Percentiles rank a stretch among this genome's conserved stretches.
Conservation (phyloP, 148 eudicot genomes). For the Diospyros lotus region DNA sequence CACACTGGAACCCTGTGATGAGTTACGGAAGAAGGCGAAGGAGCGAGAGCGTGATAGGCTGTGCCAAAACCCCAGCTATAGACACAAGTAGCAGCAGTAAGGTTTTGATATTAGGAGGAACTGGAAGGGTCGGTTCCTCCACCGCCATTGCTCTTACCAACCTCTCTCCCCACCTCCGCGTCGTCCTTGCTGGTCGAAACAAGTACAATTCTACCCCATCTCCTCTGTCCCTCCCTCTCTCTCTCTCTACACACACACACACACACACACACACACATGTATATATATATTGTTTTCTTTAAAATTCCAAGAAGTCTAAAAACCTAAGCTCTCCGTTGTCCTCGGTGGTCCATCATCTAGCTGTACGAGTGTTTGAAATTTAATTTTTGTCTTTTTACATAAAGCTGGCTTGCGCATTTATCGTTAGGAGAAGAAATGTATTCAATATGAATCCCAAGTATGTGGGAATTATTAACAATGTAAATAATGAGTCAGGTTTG, state of each 20-base stretch:
- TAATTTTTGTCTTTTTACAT: too few relatives aligned
- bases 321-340: neutral
- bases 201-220: slow-evolving; percentile 26
- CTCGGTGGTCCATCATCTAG: neutral
- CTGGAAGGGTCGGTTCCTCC: slow-evolving; percentile 96
- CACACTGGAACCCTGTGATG: too few relatives aligned
- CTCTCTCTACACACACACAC: neutral
- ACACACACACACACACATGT: neutral
- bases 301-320: neutral
- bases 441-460: too few relatives aligned
- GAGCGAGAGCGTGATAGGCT: too few relatives aligned
- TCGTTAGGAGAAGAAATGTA: too few relatives aligned
- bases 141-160: slow-evolving; percentile 77
- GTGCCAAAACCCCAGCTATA: too few relatives aligned
- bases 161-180: slow-evolving; percentile 63
- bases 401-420: too few relatives aligned
- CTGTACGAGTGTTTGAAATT: neutral
- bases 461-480: too few relatives aligned
- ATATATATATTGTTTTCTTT: neutral
- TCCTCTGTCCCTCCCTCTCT: neutral
- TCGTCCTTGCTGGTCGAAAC: slow-evolving; percentile 70
- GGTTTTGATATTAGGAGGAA: slow-evolving; percentile 83
- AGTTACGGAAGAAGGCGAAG: too few relatives aligned
- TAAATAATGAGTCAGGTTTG: too few relatives aligned
- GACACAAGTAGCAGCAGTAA: slow-evolving; percentile 9